Evolutionary conservation across 441 rosid genomes (phyloP), one percentile per base, ranked within the genome.

Genomic region (Erodium trifolium): DNA sequence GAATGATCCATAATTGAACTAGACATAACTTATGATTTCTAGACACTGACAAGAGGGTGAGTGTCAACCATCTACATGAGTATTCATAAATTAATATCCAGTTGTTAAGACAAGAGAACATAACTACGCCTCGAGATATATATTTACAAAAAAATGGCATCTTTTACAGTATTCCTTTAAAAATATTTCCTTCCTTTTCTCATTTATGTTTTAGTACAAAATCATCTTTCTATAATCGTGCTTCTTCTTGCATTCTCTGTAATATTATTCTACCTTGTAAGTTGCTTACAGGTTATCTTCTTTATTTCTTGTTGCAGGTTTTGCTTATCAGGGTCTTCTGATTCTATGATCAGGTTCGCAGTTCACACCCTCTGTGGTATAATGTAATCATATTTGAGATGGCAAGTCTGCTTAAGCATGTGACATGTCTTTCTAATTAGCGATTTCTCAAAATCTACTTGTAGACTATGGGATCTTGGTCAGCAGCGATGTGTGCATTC

Each of bases 401-500:
- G 18, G 7, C 3, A 17, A 16, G 7, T 17, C 23, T 14, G 63
- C 63, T 17, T 2, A 57, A 9, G 3, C 53, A 47, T 57, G 11
- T 57, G 27, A 11, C 17, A 7, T 1, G 23, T 57, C 31, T 57
- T 57, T 57, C 63, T 57, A 2, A 57, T 57, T 18, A 17, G 63
- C 17, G 6, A 18, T 7, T 16, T 57, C 63, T 17, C 27, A 55
- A 74, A 71, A 34, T 35, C 63, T 60, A n/a, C 71, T 71, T 67
- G 19, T 79, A 95, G 99, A 83, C 81, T 95, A 68, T 95, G 99
- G 99, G 99, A 95, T 82, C 90, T 92, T 79, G 98, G 98, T 73
- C 98, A 92, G 87, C 98, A 95, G 82, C 89, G 98, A 67, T 95
- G 99, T 75, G 70, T 95, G 77, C 98, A 95, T 84, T 92, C 99